Evolutionary conservation across 352 stramenopile genomes (phyloP).

Genomic region (Plasmopara halstedii): DNA sequence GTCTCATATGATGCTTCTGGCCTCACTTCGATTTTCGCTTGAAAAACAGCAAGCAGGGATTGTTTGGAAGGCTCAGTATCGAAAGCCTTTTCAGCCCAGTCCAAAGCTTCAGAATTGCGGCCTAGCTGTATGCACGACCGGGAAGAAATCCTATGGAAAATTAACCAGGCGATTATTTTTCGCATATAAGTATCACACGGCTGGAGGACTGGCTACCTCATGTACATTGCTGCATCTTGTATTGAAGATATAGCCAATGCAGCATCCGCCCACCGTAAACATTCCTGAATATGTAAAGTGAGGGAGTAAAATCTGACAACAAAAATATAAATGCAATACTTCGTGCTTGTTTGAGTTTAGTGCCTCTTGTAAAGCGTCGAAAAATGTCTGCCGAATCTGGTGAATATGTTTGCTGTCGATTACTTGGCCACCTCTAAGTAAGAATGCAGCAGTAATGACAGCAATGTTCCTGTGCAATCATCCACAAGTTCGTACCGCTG

Average conservation of each 20-base stretch:
- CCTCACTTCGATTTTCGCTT: conserved; percentile 25
- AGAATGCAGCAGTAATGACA: neutral
- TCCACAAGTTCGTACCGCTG: conserved; percentile 16
- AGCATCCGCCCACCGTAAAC: conserved; percentile 38
- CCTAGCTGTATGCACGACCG: conserved; percentile 33
- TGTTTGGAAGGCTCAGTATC: conserved; percentile 45
- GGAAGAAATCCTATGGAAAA: conserved; percentile 24
- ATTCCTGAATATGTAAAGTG: conserved; percentile 21
- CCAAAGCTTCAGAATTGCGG: conserved; percentile 17
- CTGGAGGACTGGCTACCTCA: conserved; percentile 28
- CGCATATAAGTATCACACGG: neutral
- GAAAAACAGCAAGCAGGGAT: conserved; percentile 52
- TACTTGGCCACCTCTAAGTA: conserved; percentile 8
- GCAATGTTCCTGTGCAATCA: neutral
- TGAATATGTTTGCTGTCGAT: conserved; percentile 5
- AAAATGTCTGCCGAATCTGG: conserved; percentile 32
- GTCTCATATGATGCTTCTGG: conserved; percentile 5
- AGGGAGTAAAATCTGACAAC: neutral
- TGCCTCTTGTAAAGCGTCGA: conserved; percentile 36
- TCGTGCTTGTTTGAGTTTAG: conserved; percentile 31
- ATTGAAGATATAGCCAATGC: conserved; percentile 17
- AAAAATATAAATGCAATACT: conserved; percentile 14
- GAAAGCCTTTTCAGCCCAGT: conserved; percentile 44
- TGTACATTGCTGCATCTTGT: conserved; percentile 37
- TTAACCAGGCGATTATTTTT: neutral